Evolutionary conservation across 1,284 basidiomycete species (phyloP).

Genomic region (Pascua sp.): DNA sequence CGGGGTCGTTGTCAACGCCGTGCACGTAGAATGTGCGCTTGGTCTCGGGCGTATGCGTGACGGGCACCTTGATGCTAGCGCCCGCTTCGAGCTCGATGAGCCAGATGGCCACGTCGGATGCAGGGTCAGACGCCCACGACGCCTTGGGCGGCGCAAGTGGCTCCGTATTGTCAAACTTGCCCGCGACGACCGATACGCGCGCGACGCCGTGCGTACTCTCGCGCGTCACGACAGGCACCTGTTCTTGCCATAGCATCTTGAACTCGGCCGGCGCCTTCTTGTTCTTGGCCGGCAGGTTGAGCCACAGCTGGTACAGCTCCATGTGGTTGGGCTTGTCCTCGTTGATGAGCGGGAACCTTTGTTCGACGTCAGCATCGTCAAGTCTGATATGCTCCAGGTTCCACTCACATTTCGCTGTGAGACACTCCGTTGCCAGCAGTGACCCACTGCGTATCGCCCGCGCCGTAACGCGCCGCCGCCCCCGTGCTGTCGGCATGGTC

Average conservation of each 20-base stretch:
- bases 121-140: conserved; percentile 14
- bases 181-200: conserved; percentile 9
- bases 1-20: conserved; percentile 4
- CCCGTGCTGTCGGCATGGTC: conserved; percentile 19
- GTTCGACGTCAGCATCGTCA: no score
- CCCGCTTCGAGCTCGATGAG: conserved; percentile 14
- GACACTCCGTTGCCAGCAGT: conserved; percentile 66
- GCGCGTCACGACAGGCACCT: conserved; percentile 8
- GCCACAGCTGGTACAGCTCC: conserved; percentile 18
- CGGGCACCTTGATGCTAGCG: conserved; percentile 12
- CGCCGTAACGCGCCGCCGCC: conserved; percentile 21
- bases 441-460: conserved; percentile 94
- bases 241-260: conserved; percentile 15
- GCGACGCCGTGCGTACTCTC: conserved; percentile 8
- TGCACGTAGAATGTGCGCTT: conserved; percentile 17
- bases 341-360: conserved; percentile 11
- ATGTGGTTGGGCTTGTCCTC: conserved; percentile 8
- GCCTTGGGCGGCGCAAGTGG: conserved; percentile 6
- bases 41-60: conserved; percentile 7
- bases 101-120: conserved; percentile 16
- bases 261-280: conserved; percentile 15
- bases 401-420: conserved; percentile 68
- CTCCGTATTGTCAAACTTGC: conserved; percentile 11
- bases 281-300: conserved; percentile 15
- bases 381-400: no score